Evolutionary conservation across 2,329 filamentous ascomycete species (phyloP).

Genomic region (Amauroascus verrucosus): DNA sequence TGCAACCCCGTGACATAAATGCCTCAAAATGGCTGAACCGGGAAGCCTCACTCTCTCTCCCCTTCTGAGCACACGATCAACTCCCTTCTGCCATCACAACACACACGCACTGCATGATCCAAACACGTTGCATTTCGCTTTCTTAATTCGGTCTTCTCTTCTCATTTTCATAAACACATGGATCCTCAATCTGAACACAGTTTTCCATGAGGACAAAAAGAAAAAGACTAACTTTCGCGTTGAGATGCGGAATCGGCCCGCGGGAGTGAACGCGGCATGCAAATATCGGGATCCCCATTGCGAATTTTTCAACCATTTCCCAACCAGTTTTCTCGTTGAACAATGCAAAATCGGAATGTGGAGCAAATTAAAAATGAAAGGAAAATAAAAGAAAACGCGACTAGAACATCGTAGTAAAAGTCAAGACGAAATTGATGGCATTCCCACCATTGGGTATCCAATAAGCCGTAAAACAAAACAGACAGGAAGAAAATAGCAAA

Average conservation of each 20-base stretch:
- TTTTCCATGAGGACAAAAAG: not conserved
- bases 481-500: not conserved
- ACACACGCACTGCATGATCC: not conserved
- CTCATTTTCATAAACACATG: not conserved
- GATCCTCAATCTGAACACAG: not conserved
- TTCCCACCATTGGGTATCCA: constrained; percentile 3
- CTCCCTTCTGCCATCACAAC: not conserved
- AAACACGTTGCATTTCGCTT: no score
- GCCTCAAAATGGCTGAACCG: constrained; percentile 8
- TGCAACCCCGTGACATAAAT: constrained; percentile 7
- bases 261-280: not conserved
- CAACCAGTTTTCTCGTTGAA: not conserved
- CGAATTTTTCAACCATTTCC: not conserved
- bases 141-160: not conserved
- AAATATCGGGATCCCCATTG: not conserved
- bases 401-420: not conserved
- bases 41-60: not conserved
- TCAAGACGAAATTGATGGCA: not conserved
- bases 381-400: not conserved
- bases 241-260: constrained; percentile 1
- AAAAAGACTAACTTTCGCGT: not conserved
- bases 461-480: not conserved
- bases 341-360: not conserved
- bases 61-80: no score
- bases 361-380: not conserved